Evolutionary conservation across 306 rosid species (phyloP).

Genomic region (Vicia villosa): DNA sequence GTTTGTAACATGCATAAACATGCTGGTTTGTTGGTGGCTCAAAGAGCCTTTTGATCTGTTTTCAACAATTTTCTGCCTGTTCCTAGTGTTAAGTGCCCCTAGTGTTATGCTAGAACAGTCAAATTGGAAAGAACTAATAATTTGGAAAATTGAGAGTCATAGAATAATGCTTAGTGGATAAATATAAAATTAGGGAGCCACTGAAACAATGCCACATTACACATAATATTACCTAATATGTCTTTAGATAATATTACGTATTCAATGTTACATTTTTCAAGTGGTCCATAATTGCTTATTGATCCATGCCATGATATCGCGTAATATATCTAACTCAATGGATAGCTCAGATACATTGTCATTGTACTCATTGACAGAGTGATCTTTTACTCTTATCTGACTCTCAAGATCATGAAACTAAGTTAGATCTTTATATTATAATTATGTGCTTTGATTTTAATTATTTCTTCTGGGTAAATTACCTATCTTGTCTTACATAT

Average conservation of each 20-base stretch:
- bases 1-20: slow-evolving; percentile 21
- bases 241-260: background rate
- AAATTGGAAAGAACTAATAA: slow-evolving; percentile 5
- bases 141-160: slow-evolving; percentile 11
- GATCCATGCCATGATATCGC: slow-evolving; percentile 7
- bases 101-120: slow-evolving; percentile 15
- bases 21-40: slow-evolving; percentile 34
- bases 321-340: slow-evolving; percentile 7
- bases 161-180: background rate
- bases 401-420: slow-evolving; percentile 20
- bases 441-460: background rate
- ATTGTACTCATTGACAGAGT: slow-evolving; percentile 20
- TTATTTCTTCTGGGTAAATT: slow-evolving; percentile 20
- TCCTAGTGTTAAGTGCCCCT: slow-evolving; percentile 21
- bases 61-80: slow-evolving; percentile 28
- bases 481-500: slow-evolving; percentile 27
- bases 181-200: slow-evolving; percentile 1
- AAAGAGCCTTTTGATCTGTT: slow-evolving; percentile 7
- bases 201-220: background rate
- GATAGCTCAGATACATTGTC: slow-evolving; percentile 26
- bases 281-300: slow-evolving; percentile 1
- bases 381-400: slow-evolving; percentile 22
- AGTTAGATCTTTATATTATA: slow-evolving; percentile 18
- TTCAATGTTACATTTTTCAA: slow-evolving; percentile 3
- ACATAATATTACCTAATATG: background rate